A percentile compares a stretch with the other conserved stretches of the same genome.
Evolutionary conservation across 1,284 basidiomycete species (phyloP).

Genomic region (Porphyrellus sp.): DNA sequence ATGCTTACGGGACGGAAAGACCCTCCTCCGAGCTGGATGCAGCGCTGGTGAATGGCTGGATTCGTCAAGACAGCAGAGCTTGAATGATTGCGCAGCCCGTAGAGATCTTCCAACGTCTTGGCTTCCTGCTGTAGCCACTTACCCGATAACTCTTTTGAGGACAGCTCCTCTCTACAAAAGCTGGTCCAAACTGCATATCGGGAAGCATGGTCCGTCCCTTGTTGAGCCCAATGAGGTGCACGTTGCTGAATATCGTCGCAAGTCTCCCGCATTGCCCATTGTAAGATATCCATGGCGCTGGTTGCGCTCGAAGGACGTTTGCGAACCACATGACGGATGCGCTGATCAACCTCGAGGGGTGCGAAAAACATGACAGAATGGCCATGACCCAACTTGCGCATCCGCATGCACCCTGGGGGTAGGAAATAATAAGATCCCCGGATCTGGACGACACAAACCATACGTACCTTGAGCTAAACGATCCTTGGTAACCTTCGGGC

Average conservation of each 20-base stretch:
- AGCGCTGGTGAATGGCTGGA: slow-evolving; percentile 31
- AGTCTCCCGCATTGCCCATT: slow-evolving; percentile 47
- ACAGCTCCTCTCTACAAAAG: slow-evolving; percentile 13
- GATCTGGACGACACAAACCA: not conserved
- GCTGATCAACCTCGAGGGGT: slow-evolving; percentile 43
- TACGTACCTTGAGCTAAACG: slow-evolving; percentile 48
- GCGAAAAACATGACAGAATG: slow-evolving; percentile 52
- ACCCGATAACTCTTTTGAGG: slow-evolving; percentile 17
- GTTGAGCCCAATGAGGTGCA: slow-evolving; percentile 45
- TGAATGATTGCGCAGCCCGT: slow-evolving; percentile 16
- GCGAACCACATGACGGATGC: slow-evolving; percentile 35
- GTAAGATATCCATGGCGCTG: slow-evolving; percentile 38
- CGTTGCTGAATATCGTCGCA: slow-evolving; percentile 42
- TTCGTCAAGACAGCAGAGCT: not conserved
- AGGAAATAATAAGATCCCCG: not conserved
- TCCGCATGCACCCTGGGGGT: slow-evolving; percentile 45
- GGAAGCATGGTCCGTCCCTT: slow-evolving; percentile 42
- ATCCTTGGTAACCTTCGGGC: slow-evolving; percentile 54
- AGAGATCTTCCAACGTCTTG: slow-evolving; percentile 39
- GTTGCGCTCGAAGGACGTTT: slow-evolving; percentile 14
- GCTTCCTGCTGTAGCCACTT: slow-evolving; percentile 43
- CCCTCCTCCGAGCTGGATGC: slow-evolving; percentile 30
- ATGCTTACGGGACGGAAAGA: slow-evolving; percentile 21
- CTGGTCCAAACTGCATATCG: slow-evolving; percentile 36
- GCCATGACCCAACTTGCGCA: slow-evolving; percentile 49